Base-by-base conservation (phyloP, 495 filamentous ascomycete species). In the Lineolata rhizophorae region DNA sequence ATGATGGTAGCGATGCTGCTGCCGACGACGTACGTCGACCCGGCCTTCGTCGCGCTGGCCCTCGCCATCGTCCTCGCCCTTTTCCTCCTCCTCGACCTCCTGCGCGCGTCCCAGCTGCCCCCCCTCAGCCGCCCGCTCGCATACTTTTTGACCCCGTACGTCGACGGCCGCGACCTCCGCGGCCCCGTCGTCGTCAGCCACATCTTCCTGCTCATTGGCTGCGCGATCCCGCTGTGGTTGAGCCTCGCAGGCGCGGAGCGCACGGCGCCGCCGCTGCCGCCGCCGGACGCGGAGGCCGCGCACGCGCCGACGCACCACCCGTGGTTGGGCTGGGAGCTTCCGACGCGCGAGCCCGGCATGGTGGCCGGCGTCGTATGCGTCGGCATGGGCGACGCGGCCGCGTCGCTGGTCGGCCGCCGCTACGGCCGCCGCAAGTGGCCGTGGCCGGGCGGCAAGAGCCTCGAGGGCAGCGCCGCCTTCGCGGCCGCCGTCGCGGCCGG, bases 1-100 rank as follows among this genome's bases (percentile, higher is more conserved):
- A 92, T 82, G 70, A 93, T 94, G 69, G 83, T 95, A 21, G 64
- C 70, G 26, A 91, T 99, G 79, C 76, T 99, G 38, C 62, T 94
- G 2, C 81, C 87, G 8, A 67, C 77, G 1, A 72, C 71, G 2
- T 90, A 72, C 45, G 51, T 94, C 38, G 90, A 95, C 49, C 90
- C 87, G 5, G 51, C 68, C 12, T 95, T 82, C 46, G 67, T 70
- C 28, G 67, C 79, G 1, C 62, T 97, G 4, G 77, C 80, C 1
- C 55, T 95, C 27, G 59, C 58, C 1, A 53, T 92, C 17, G 65
- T 79, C 11, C 62, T 95, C 18, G 64, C 71, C 9, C 55, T 83
- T 22, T 95, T 99, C 54, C 57, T 95, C 3, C 58, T 94, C 1
- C 65, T 93, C 8, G 87, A 99, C 40, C 56, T 92, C 1, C 68